These are phyloP conservation scores for Urtica urens DNA, from an alignment of 306 rosid species.

Conservation along the genomic window DNA sequence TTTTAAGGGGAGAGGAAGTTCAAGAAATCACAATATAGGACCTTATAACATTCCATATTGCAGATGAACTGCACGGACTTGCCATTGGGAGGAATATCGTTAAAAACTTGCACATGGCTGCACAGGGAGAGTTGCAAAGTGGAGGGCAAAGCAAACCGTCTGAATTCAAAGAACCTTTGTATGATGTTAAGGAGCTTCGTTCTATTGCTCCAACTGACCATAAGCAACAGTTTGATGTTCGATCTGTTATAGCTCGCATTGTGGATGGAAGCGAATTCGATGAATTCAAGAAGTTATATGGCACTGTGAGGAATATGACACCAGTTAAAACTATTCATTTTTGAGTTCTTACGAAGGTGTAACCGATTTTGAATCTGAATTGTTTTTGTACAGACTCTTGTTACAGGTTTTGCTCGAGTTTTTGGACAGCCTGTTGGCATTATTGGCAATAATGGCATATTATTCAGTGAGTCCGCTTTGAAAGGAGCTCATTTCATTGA, in stretches of 20 bases:
- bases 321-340: slow-evolving; percentile 18
- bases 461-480: slow-evolving; percentile 86
- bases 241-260: slow-evolving; percentile 75
- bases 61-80: slow-evolving; percentile 89
- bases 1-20: background rate
- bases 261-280: slow-evolving; percentile 97
- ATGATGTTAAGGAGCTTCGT: slow-evolving; percentile 63
- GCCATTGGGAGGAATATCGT: slow-evolving; percentile 74
- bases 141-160: slow-evolving; percentile 27
- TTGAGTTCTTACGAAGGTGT: slow-evolving; percentile 2
- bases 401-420: slow-evolving; percentile 87
- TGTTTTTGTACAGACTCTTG: slow-evolving; percentile 66
- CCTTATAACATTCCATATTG: background rate
- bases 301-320: slow-evolving; percentile 66
- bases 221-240: slow-evolving; percentile 77
- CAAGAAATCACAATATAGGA: background rate
- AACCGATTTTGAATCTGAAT: slow-evolving; percentile 1
- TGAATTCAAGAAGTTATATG: slow-evolving; percentile 95
- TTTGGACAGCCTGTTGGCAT: slow-evolving; percentile 94
- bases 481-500: slow-evolving; percentile 97
- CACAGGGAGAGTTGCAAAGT: slow-evolving; percentile 33
- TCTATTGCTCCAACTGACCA: slow-evolving; percentile 90
- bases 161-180: slow-evolving; percentile 59
- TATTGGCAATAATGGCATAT: slow-evolving; percentile 84
- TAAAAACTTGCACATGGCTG: slow-evolving; percentile 93